Percentiles rank a stretch among this genome's conserved stretches.
These are phyloP conservation scores for Leucogyrophana mollusca DNA, from an alignment of 768 basidiomycete species.

Conservation along the genomic window DNA sequence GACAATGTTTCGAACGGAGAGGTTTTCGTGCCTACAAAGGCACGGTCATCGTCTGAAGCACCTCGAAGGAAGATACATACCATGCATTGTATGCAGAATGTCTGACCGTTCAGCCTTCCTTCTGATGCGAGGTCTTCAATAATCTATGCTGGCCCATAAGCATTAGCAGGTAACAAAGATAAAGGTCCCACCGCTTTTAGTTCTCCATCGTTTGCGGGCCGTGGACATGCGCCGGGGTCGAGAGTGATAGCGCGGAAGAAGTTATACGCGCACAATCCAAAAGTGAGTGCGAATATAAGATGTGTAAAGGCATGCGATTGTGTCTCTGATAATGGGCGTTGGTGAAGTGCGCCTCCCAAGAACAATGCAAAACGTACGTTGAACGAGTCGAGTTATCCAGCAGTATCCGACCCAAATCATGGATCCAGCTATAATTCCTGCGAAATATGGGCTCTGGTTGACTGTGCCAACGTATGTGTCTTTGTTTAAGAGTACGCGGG, in stretches of 20 bases:
- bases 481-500: slow-evolving; percentile 82
- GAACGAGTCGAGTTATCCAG: slow-evolving; percentile 78
- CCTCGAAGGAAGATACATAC: slow-evolving; percentile 35
- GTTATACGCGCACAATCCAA: slow-evolving; percentile 78
- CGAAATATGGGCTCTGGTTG: slow-evolving; percentile 87
- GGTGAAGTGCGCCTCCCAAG: neutral
- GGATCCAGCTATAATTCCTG: slow-evolving; percentile 83
- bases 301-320: slow-evolving; percentile 75
- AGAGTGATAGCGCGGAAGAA: slow-evolving; percentile 88
- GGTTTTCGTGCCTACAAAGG: slow-evolving; percentile 73
- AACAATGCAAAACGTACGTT: slow-evolving; percentile 44
- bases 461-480: slow-evolving; percentile 81
- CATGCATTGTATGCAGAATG: slow-evolving; percentile 97
- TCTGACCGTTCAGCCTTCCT: slow-evolving; percentile 90
- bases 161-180: neutral
- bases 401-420: slow-evolving; percentile 84
- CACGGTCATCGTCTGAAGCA: neutral
- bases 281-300: slow-evolving; percentile 68
- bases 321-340: slow-evolving; percentile 49
- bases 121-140: slow-evolving; percentile 89
- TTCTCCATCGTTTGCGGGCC: slow-evolving; percentile 79
- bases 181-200: slow-evolving; percentile 69
- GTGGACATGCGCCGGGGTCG: slow-evolving; percentile 87
- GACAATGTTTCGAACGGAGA: slow-evolving; percentile 92
- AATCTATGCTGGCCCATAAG: slow-evolving; percentile 45